phyloP scores from a whole-genome alignment of 2,329 filamentous ascomycete species.

The Madurella fahalii region DNA sequence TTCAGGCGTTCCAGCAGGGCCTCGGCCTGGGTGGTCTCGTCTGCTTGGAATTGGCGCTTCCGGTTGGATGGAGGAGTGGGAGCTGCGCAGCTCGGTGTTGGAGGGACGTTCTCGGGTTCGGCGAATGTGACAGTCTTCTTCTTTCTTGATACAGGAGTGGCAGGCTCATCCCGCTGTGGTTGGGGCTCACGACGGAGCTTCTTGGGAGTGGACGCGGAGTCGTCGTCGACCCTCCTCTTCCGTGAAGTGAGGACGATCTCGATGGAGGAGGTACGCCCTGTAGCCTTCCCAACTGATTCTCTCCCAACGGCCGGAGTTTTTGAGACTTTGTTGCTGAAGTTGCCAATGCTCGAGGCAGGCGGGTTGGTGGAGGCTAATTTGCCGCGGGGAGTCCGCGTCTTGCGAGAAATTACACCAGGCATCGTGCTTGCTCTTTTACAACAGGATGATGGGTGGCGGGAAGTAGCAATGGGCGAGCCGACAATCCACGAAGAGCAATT shows the following conservation, averaged over 20 bases:
- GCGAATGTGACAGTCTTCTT: constrained; percentile 24
- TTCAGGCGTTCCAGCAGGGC: constrained; percentile 40
- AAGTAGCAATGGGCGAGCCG: constrained; percentile 3
- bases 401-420: constrained; percentile 25
- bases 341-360: constrained; percentile 35
- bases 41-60: constrained; percentile 22
- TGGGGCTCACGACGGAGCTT: constrained; percentile 19
- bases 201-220: constrained; percentile 23
- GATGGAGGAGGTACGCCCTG: constrained; percentile 28
- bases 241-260: constrained; percentile 31
- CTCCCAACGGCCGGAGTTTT: constrained; percentile 36
- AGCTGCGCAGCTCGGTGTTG: constrained; percentile 8
- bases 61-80: constrained; percentile 30
- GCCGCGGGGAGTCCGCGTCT: constrained; percentile 22
- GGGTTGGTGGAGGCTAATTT: constrained; percentile 16
- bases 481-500: background rate
- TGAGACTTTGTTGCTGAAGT: constrained; percentile 45
- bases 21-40: constrained; percentile 26
- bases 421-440: constrained; percentile 21
- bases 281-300: constrained; percentile 28
- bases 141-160: constrained; percentile 29
- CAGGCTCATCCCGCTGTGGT: constrained; percentile 16
- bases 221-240: constrained; percentile 39
- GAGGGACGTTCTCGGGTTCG: constrained; percentile 11
- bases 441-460: background rate